A percentile compares a stretch with the other conserved stretches of the same genome.
phyloP scores from a whole-genome alignment of 768 basidiomycete species.

The Mycena latifolia region DNA sequence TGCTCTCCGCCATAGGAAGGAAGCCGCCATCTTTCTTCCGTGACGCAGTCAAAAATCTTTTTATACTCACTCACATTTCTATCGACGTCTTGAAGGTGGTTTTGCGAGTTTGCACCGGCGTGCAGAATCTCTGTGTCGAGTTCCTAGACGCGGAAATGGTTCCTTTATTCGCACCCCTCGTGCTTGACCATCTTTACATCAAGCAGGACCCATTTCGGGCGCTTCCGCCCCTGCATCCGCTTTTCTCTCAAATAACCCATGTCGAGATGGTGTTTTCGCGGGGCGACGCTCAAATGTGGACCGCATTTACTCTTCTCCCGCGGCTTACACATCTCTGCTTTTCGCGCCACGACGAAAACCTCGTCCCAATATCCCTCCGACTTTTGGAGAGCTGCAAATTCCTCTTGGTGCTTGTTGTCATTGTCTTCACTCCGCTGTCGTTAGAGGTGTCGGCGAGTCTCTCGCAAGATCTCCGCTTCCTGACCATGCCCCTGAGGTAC shows the following conservation, averaged over 20 bases:
- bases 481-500: background rate
- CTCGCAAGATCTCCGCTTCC: background rate
- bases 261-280: background rate
- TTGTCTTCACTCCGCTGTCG: no score
- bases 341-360: no score
- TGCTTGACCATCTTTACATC: background rate
- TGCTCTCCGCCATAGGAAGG: background rate
- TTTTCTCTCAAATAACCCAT: background rate
- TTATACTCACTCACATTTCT: background rate
- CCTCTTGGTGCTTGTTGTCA: no score
- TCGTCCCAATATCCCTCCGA: background rate
- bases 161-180: background rate
- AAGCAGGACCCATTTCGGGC: no score
- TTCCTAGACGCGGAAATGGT: background rate
- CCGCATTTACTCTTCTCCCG: background rate
- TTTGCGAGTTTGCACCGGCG: background rate
- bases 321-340: slow-evolving; percentile 2
- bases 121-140: background rate
- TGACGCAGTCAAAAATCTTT: background rate
- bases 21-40: background rate
- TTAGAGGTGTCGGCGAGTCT: background rate
- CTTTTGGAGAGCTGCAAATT: no score
- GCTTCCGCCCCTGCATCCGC: background rate
- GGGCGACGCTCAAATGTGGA: background rate
- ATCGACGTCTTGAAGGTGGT: background rate